These are phyloP conservation scores for Solanum dulcamara DNA, from an alignment of 257 asterid species.

Conservation along the genomic window DNA sequence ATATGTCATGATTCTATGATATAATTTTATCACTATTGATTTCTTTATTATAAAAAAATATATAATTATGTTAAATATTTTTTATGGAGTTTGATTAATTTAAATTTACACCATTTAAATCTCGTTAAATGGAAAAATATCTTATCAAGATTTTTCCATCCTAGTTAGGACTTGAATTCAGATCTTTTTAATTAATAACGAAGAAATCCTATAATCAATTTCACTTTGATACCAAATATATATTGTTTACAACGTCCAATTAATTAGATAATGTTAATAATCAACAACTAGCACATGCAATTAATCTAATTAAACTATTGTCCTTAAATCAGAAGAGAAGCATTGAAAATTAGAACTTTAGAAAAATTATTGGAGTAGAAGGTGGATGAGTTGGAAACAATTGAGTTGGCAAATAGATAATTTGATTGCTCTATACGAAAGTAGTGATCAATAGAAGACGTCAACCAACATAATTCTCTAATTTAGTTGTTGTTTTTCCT, in stretches of 20 bases:
- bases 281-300: background rate
- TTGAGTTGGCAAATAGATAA: background rate
- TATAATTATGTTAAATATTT: background rate
- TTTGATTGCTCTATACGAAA: background rate
- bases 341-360: background rate
- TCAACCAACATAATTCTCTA: background rate
- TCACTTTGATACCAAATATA: background rate
- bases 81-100: background rate
- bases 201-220: background rate
- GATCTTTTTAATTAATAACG: accelerated
- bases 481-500: background rate
- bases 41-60: background rate
- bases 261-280: background rate
- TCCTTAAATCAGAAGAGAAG: background rate
- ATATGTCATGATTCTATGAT: background rate
- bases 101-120: background rate
- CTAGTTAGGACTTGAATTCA: background rate
- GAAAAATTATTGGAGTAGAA: background rate
- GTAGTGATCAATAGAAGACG: background rate
- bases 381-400: background rate
- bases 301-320: background rate
- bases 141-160: background rate
- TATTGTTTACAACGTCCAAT: background rate
- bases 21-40: background rate
- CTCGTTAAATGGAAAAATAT: accelerated